A percentile compares a stretch with the other conserved stretches of the same genome.
These are phyloP conservation scores for Limnomonas spitsbergensis DNA, from an alignment of 139 green algal genomes.

Conservation along the genomic window DNA sequence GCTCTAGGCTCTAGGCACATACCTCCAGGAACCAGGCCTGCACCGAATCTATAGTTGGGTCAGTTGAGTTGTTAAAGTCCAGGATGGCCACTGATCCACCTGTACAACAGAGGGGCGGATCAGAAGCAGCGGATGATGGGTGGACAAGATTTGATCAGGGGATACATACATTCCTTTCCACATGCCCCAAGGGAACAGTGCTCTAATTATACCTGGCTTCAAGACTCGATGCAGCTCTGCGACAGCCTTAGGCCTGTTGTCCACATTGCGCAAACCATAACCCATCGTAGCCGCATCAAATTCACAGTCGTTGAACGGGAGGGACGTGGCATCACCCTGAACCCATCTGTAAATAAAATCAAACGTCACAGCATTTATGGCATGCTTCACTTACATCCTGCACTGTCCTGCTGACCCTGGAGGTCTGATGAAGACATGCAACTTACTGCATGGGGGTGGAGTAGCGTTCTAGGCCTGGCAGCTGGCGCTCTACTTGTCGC, in stretches of 20 bases:
- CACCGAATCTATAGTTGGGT: conserved; percentile 57
- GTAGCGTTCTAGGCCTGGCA: conserved; percentile 11
- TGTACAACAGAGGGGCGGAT: no score
- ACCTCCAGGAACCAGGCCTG: conserved; percentile 19
- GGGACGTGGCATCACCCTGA: conserved; percentile 86
- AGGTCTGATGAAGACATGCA: no score
- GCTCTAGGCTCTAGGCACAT: no score
- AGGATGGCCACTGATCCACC: conserved; percentile 76
- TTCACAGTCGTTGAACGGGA: conserved; percentile 76
- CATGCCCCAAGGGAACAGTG: no score
- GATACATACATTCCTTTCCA: neutral
- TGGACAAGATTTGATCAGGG: neutral
- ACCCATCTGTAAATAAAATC: conserved; percentile 66
- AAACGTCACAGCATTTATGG: no score
- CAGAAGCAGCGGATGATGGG: no score
- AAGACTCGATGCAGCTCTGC: conserved; percentile 88
- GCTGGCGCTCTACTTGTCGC: conserved; percentile 5
- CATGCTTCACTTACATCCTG: no score
- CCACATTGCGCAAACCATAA: conserved; percentile 94
- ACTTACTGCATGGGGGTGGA: conserved; percentile 29
- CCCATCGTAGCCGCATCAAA: conserved; percentile 94
- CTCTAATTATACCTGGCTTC: conserved; percentile 42
- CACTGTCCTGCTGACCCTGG: no score
- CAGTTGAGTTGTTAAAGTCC: conserved; percentile 93
- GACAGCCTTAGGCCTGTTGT: conserved; percentile 40